phyloP scores from a whole-genome alignment of 2,329 filamentous ascomycete genomes.

The Tolypocladium guangdongense region DNA sequence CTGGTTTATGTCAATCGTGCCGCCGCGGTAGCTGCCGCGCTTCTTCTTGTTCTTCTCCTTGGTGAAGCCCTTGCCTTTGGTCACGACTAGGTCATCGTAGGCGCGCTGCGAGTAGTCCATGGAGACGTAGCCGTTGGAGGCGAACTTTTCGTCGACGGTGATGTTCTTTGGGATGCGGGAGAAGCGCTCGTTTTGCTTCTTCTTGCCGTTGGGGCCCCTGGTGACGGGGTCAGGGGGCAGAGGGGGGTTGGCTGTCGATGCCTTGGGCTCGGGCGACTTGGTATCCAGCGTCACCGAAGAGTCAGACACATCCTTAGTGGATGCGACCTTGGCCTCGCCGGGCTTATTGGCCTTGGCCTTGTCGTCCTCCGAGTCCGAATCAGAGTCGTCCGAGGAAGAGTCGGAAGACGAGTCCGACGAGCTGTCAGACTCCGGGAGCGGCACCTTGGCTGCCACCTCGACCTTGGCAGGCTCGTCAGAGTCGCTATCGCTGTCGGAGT shows the following conservation, averaged over 20 bases:
- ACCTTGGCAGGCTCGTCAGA: conserved; percentile 14
- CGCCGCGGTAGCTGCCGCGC: conserved; percentile 81
- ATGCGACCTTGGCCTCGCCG: conserved; percentile 7
- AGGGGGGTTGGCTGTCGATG: conserved; percentile 31
- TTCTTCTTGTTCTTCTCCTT: conserved; percentile 99
- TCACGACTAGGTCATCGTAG: conserved; percentile 78
- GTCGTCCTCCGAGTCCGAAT: conserved; percentile 24
- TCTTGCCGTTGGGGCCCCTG: conserved; percentile 31
- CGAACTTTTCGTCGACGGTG: conserved; percentile 55
- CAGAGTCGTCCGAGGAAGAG: conserved; percentile 16
- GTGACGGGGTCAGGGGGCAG: conserved; percentile 39
- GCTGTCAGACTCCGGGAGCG: conserved; percentile 31
- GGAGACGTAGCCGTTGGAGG: conserved; percentile 70
- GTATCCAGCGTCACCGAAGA: conserved; percentile 41
- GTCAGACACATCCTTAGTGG: conserved; percentile 24
- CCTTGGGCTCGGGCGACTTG: conserved; percentile 29
- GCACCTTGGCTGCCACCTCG: conserved; percentile 27
- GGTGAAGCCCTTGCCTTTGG: conserved; percentile 92
- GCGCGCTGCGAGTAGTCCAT: conserved; percentile 87
- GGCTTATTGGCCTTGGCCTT: conserved; percentile 11
- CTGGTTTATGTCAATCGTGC: conserved; percentile 69
- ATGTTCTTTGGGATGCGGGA: conserved; percentile 64
- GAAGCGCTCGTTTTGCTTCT: conserved; percentile 58
- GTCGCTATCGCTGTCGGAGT: conserved; percentile 19
- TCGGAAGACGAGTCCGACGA: conserved; percentile 20